Percentiles rank a stretch among this genome's conserved stretches.
phyloP scores from a whole-genome alignment of 129 eudicot genomes.

The Daucus carota region DNA sequence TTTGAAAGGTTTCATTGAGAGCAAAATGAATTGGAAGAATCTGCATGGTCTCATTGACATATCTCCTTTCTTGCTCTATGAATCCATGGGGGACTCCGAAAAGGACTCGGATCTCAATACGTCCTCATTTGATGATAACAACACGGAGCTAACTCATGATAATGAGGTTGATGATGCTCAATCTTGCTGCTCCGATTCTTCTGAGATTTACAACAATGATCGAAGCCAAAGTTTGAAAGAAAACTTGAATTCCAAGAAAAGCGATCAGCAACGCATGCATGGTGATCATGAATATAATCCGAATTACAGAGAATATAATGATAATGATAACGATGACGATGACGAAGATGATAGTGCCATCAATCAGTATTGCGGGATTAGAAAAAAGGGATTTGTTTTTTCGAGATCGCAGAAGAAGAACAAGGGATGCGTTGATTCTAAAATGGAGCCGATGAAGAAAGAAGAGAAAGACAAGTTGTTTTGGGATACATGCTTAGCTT shows the following conservation, averaged over 20 bases:
- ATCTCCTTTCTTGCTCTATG: slow-evolving; percentile 28
- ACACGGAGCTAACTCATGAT: not conserved
- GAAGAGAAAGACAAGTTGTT: slow-evolving; percentile 35
- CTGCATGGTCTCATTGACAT: slow-evolving; percentile 13
- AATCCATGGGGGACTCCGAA: slow-evolving; percentile 30
- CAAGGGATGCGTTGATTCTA: slow-evolving; percentile 24
- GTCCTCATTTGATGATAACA: not conserved
- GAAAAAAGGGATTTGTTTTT: slow-evolving; percentile 6
- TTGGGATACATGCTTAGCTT: slow-evolving; percentile 42
- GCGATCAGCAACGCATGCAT: not conserved
- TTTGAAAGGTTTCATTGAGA: not conserved
- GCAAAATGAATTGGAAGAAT: slow-evolving; percentile 18
- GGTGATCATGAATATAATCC: slow-evolving; percentile 12
- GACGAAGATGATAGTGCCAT: slow-evolving; percentile 5
- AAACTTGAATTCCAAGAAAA: slow-evolving; percentile 24
- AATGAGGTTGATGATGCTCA: slow-evolving; percentile 28
- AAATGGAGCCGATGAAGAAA: slow-evolving; percentile 9
- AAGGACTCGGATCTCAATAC: slow-evolving; percentile 12
- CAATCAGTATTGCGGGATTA: not conserved
- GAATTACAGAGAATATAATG: not conserved
- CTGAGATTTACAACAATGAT: not conserved
- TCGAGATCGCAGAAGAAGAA: slow-evolving; percentile 13
- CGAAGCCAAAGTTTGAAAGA: slow-evolving; percentile 15
- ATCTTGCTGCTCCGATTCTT: slow-evolving; percentile 18
- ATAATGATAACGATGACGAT: not conserved